These are phyloP conservation scores for Mortierella sp. DNA, from an alignment of 371 early-diverging fungal genomes.

Conservation along the genomic window DNA sequence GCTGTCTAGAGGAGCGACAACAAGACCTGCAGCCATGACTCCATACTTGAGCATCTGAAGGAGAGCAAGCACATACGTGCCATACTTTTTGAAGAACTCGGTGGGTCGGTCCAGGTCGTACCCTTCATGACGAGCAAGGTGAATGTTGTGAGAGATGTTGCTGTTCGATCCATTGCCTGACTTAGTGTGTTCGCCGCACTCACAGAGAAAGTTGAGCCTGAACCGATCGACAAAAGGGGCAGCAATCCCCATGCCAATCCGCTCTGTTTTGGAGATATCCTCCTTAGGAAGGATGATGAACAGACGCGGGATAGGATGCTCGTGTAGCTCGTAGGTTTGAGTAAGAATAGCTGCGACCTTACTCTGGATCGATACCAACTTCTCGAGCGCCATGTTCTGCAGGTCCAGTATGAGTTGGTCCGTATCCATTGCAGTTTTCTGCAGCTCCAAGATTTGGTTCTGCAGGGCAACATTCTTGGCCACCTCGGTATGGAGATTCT, in stretches of 20 bases:
- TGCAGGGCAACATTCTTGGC: not conserved
- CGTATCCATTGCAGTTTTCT: not conserved
- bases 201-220: constrained; percentile 26
- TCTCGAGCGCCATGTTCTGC: constrained; percentile 1
- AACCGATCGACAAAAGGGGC: constrained; percentile 5
- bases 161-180: not conserved
- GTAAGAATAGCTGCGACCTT: constrained; percentile 14
- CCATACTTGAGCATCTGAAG: constrained; percentile 31
- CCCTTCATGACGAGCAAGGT: constrained; percentile 10
- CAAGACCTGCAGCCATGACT: constrained; percentile 16
- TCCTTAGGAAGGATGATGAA: constrained; percentile 17
- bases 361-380: constrained; percentile 12
- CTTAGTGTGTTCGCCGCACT: constrained; percentile 26
- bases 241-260: not conserved
- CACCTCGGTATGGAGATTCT: not conserved
- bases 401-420: not conserved
- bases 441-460: not conserved
- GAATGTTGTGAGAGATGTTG: constrained; percentile 9
- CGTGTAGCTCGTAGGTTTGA: constrained; percentile 19
- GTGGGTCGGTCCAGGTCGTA: constrained; percentile 18
- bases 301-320: constrained; percentile 21
- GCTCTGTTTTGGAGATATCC: not conserved
- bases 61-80: constrained; percentile 23
- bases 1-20: constrained; percentile 17
- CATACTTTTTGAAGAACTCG: constrained; percentile 37